phyloP scores from a whole-genome alignment of 2,329 filamentous ascomycete genomes.

The Colletotrichum musicola region DNA sequence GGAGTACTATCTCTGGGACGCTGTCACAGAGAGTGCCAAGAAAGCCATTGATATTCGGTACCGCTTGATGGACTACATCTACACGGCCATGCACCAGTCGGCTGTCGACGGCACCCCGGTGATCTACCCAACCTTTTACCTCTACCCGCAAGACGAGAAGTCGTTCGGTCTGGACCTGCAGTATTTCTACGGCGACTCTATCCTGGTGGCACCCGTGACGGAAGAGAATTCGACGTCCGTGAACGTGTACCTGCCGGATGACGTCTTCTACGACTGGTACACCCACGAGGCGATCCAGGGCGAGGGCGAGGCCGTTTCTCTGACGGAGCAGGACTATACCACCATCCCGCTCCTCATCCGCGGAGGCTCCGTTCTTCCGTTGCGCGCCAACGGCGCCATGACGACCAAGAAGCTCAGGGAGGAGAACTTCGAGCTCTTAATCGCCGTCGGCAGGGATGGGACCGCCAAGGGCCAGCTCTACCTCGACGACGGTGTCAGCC shows the following conservation, averaged over 20 bases:
- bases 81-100: constrained; percentile 76
- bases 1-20: constrained; percentile 78
- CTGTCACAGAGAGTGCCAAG: constrained; percentile 72
- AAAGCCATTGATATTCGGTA: constrained; percentile 81
- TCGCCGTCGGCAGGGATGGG: constrained; percentile 74
- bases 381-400: constrained; percentile 67
- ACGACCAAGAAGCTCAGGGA: constrained; percentile 74
- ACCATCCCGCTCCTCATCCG: constrained; percentile 77
- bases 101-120: constrained; percentile 72
- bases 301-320: constrained; percentile 22
- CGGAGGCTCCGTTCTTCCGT: constrained; percentile 74
- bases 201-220: constrained; percentile 64
- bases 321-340: constrained; percentile 54
- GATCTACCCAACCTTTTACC: constrained; percentile 78
- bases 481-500: constrained; percentile 79
- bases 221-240: constrained; percentile 59
- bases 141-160: constrained; percentile 68
- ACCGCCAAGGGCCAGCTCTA: constrained; percentile 77
- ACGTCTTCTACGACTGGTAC: constrained; percentile 66
- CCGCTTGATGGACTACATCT: constrained; percentile 83
- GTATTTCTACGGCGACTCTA: constrained; percentile 62
- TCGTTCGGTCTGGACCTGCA: constrained; percentile 62
- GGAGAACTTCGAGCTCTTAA: constrained; percentile 77
- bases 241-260: constrained; percentile 62
- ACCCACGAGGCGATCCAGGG: constrained; percentile 51